Evolutionary conservation across 1,139 yeast species (phyloP).

Genomic region (Sugiyamaella japonica): DNA sequence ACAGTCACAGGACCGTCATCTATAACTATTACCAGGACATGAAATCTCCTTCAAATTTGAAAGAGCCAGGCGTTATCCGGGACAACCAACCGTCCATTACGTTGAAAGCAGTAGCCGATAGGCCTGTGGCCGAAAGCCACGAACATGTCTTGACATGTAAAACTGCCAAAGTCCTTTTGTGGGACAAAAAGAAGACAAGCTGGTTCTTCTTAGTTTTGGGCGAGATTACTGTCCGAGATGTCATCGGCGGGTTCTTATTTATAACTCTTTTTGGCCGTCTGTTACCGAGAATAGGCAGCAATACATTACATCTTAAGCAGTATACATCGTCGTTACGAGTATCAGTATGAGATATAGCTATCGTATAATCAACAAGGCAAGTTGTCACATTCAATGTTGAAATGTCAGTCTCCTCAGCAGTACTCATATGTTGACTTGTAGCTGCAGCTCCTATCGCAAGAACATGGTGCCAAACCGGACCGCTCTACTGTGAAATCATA

Average conservation of each 20-base stretch:
- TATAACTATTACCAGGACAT: slow-evolving; percentile 7
- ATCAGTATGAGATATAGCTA: no score
- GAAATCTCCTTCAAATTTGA: not conserved
- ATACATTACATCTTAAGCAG: no score
- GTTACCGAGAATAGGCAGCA: slow-evolving; percentile 18
- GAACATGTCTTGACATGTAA: slow-evolving; percentile 26
- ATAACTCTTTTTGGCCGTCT: slow-evolving; percentile 37
- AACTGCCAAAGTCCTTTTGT: slow-evolving; percentile 34
- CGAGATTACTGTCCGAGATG: slow-evolving; percentile 37
- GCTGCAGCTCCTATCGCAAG: no score
- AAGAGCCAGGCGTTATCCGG: not conserved
- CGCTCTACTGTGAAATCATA: no score
- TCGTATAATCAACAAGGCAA: no score
- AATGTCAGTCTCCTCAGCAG: no score
- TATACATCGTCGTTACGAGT: no score
- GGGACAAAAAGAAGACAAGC: slow-evolving; percentile 22
- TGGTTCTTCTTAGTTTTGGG: slow-evolving; percentile 19
- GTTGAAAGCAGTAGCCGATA: slow-evolving; percentile 5
- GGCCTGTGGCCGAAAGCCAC: slow-evolving; percentile 18
- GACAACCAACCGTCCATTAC: not conserved
- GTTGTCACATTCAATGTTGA: no score
- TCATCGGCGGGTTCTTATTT: slow-evolving; percentile 36
- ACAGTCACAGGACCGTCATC: not conserved
- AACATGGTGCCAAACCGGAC: no score
- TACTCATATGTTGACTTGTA: no score